Evolutionary conservation across 1,284 basidiomycete genomes (phyloP).

Genomic region (Melampsora larici-populina): DNA sequence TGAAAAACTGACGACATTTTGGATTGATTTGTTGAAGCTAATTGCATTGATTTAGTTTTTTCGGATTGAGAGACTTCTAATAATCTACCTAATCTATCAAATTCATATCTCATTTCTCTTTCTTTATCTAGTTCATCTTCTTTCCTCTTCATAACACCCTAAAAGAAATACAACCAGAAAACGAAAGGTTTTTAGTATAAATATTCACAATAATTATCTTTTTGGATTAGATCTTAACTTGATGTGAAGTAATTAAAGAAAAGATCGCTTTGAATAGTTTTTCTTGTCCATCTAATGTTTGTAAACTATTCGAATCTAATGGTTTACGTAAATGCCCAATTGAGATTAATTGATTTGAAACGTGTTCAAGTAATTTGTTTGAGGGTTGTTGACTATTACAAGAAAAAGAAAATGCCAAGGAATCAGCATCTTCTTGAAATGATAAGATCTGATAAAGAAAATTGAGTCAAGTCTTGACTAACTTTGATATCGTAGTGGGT

Average conservation of each 20-base stretch:
- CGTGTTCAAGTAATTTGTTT: too few relatives aligned
- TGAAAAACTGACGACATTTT: background rate
- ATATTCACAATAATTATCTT: too few relatives aligned
- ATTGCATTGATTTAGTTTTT: slow-evolving; percentile 30
- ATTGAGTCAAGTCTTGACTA: too few relatives aligned
- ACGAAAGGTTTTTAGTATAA: too few relatives aligned
- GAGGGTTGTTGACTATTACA: too few relatives aligned
- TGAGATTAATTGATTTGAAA: slow-evolving; percentile 34
- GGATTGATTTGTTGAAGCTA: slow-evolving; percentile 33
- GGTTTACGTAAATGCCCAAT: slow-evolving; percentile 34
- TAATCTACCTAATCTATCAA: slow-evolving; percentile 24
- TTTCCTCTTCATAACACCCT: too few relatives aligned
- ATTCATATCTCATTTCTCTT: slow-evolving; percentile 29
- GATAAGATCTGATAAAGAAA: too few relatives aligned
- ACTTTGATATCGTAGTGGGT: too few relatives aligned
- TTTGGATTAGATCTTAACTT: background rate
- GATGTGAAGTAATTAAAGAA: slow-evolving; percentile 26
- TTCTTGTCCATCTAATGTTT: slow-evolving; percentile 23
- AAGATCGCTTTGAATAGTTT: slow-evolving; percentile 24
- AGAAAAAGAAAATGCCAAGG: too few relatives aligned
- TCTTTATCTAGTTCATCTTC: slow-evolving; percentile 20
- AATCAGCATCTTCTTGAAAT: too few relatives aligned
- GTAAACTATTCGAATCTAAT: slow-evolving; percentile 12
- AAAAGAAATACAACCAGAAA: too few relatives aligned
- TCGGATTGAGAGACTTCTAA: slow-evolving; percentile 20